phyloP scores from a whole-genome alignment of 108 stramenopile genomes.

The Fragilariopsis cylindrus region DNA sequence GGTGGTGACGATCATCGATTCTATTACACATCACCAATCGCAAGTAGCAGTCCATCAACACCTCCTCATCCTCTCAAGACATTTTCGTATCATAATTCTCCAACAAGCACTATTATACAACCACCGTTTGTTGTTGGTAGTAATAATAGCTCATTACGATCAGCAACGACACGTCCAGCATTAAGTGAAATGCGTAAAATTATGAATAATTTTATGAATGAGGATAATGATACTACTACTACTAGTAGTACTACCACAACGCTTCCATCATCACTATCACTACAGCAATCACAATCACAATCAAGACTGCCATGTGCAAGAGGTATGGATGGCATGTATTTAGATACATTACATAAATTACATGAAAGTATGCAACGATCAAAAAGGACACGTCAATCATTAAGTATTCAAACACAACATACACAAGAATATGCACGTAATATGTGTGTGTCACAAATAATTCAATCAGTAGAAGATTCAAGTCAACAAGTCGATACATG shows the following conservation, averaged over 20 bases:
- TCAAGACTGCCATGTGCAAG: constrained; percentile 9
- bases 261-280: too few relatives aligned
- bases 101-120: constrained; percentile 3
- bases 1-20: too few relatives aligned
- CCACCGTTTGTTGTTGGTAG: background rate
- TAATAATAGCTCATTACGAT: background rate
- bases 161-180: constrained; percentile 11
- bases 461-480: constrained; percentile 16
- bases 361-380: constrained; percentile 3
- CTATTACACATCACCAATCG: background rate
- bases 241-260: too few relatives aligned
- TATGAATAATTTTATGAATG: background rate
- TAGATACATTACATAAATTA: constrained; percentile 9
- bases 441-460: constrained; percentile 4
- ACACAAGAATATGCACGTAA: background rate
- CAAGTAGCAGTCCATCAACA: background rate
- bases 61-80: background rate
- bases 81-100: background rate
- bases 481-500: constrained; percentile 21
- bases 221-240: background rate
- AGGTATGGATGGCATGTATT: constrained; percentile 15
- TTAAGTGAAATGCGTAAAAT: constrained; percentile 10
- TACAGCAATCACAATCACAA: background rate
- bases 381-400: background rate
- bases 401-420: background rate